Percentiles rank a stretch among this genome's conserved stretches.
Conservation (phyloP, 805 yeast species). For the Candida endomychidarum region DNA sequence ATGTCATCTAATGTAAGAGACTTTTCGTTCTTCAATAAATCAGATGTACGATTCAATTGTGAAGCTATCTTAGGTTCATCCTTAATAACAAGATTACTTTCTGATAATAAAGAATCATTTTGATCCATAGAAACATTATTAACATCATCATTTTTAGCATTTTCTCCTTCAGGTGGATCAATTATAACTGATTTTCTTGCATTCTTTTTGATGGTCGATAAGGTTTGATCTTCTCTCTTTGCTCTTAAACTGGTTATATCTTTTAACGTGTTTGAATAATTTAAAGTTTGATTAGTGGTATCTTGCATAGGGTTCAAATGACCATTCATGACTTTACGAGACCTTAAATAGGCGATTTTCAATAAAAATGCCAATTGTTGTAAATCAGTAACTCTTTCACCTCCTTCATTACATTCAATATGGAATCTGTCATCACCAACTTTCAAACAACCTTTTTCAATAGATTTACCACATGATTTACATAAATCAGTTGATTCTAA, state of each 20-base stretch:
- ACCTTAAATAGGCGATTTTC: conserved; percentile 80
- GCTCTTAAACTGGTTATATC: conserved; percentile 79
- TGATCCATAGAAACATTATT: conserved; percentile 10
- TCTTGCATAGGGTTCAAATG: conserved; percentile 7
- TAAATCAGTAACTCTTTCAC: conserved; percentile 58
- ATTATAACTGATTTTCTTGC: conserved; percentile 67
- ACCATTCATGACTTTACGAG: conserved; percentile 54
- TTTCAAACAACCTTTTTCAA: conserved; percentile 79
- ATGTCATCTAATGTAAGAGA: conserved; percentile 92
- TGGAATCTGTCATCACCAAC: conserved; percentile 77
- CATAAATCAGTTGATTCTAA: conserved; percentile 75
- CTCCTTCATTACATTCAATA: conserved; percentile 47
- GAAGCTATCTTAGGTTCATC: conserved; percentile 38
- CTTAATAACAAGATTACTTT: conserved; percentile 28
- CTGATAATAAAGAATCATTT: conserved; percentile 26
- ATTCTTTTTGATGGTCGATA: conserved; percentile 57
- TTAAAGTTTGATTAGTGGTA: conserved; percentile 8
- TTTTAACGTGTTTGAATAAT: conserved; percentile 36
- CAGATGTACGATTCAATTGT: conserved; percentile 62
- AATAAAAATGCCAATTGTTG: conserved; percentile 73
- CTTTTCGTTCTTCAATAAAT: conserved; percentile 73
- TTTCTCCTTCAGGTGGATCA: conserved; percentile 58
- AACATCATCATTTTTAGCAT: conserved; percentile 27
- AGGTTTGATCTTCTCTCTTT: conserved; percentile 62
- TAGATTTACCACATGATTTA: conserved; percentile 64